Evolutionary conservation across 257 asterid species (phyloP).

Genomic region (Agastache rugosa): DNA sequence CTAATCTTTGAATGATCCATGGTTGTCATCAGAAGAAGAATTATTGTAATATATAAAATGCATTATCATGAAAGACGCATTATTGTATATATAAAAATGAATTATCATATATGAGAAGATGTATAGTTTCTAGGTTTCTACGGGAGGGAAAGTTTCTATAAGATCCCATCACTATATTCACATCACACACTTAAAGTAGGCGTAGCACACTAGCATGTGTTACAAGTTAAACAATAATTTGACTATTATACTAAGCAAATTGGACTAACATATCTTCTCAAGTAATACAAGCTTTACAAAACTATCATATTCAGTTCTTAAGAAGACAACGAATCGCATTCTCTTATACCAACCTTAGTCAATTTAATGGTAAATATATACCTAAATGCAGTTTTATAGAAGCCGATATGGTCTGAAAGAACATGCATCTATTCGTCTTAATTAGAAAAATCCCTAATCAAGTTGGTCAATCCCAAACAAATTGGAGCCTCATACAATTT

Average conservation of each 20-base stretch:
- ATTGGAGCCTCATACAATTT: conserved; percentile 4
- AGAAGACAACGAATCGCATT: not conserved
- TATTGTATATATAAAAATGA: too few species aligned
- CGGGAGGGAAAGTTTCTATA: too few species aligned
- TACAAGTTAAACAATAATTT: not conserved
- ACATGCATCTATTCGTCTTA: not conserved
- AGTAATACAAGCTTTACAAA: conserved; percentile 24
- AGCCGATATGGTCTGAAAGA: not conserved
- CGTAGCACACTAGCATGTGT: not conserved
- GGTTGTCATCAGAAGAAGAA: too few species aligned
- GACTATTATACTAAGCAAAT: not conserved
- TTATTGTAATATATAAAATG: too few species aligned
- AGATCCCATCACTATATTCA: not conserved
- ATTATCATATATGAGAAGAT: too few species aligned
- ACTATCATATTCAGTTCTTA: conserved; percentile 6
- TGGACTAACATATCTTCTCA: not conserved
- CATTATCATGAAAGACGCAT: too few species aligned
- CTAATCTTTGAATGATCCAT: too few species aligned
- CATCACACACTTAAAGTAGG: not conserved
- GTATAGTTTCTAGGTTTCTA: too few species aligned
- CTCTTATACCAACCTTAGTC: not conserved
- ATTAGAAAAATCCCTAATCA: conserved; percentile 2
- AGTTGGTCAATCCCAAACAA: conserved; percentile 13
- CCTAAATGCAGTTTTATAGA: not conserved
- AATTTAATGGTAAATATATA: not conserved